Evolutionary conservation across 2,329 filamentous ascomycete genomes (phyloP).

Genomic region (Daldinia sp.): DNA sequence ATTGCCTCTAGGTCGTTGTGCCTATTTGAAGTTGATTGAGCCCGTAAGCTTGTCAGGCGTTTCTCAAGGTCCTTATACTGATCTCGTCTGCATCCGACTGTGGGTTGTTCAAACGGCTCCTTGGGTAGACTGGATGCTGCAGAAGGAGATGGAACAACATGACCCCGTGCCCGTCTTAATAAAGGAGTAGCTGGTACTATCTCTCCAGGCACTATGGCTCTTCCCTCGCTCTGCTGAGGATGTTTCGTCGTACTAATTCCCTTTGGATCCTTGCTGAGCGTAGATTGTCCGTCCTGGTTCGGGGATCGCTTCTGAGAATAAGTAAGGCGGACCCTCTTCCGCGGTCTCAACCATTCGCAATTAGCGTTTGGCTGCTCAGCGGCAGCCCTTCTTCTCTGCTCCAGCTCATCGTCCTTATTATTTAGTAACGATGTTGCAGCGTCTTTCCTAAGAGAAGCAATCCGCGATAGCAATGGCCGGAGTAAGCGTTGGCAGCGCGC

Average conservation of each 20-base stretch:
- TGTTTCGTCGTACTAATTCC: conserved; percentile 31
- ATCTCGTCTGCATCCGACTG: conserved; percentile 11
- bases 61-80: conserved; percentile 49
- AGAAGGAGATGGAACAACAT: conserved; percentile 44
- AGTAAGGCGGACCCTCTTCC: conserved; percentile 49
- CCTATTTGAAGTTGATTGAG: conserved; percentile 46
- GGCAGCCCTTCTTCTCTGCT: conserved; percentile 19
- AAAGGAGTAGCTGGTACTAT: conserved; percentile 49
- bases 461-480: conserved; percentile 57
- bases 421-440: conserved; percentile 35
- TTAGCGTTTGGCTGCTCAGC: conserved; percentile 26
- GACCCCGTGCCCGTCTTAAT: conserved; percentile 48
- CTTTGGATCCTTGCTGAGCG: conserved; percentile 1
- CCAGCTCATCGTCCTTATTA: conserved; percentile 12
- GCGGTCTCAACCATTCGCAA: conserved; percentile 46
- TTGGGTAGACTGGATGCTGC: background rate
- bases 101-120: conserved; percentile 9
- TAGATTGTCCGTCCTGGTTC: conserved; percentile 11
- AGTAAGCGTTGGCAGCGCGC: conserved; percentile 59
- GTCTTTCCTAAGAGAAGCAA: conserved; percentile 56
- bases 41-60: conserved; percentile 54
- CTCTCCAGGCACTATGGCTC: conserved; percentile 40
- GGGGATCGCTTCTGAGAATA: conserved; percentile 48
- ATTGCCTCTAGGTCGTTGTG: conserved; percentile 60
- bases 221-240: conserved; percentile 27